phyloP scores from a whole-genome alignment of 208 protist genomes.

The Entamoeba dispar region DNA sequence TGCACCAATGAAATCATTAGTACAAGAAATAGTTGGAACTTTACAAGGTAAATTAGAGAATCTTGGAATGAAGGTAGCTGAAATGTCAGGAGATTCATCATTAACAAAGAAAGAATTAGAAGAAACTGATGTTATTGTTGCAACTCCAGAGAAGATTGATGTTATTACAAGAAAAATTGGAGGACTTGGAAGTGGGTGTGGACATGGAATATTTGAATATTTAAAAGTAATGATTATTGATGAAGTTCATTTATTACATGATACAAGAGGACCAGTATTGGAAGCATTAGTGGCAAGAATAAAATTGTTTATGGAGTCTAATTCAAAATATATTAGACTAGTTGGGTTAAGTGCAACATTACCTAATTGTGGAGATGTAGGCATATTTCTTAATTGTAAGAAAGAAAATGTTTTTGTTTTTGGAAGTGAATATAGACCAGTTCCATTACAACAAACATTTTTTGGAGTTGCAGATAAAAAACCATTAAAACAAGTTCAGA shows the following conservation, averaged over 20 bases:
- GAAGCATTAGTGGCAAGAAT: slow-evolving; percentile 89
- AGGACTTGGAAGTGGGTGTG: slow-evolving; percentile 32
- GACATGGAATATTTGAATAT: slow-evolving; percentile 19
- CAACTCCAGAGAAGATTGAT: slow-evolving; percentile 99
- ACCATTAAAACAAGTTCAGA: slow-evolving; percentile 51
- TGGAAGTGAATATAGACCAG: slow-evolving; percentile 62
- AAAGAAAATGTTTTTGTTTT: slow-evolving; percentile 49
- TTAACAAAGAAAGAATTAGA: slow-evolving; percentile 77
- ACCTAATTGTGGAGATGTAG: slow-evolving; percentile 95
- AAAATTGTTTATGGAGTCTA: slow-evolving; percentile 46
- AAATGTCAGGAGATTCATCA: slow-evolving; percentile 61
- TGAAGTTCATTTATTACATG: slow-evolving; percentile 95
- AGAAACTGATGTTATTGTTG: slow-evolving; percentile 86
- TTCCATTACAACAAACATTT: slow-evolving; percentile 86
- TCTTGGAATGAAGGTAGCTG: slow-evolving; percentile 37
- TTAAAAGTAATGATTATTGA: slow-evolving; percentile 76
- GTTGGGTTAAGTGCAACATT: slow-evolving; percentile 96
- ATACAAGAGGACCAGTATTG: slow-evolving; percentile 87
- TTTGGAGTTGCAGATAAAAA: slow-evolving; percentile 79
- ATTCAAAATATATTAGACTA: slow-evolving; percentile 59
- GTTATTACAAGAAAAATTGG: slow-evolving; percentile 94
- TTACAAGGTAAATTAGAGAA: not conserved
- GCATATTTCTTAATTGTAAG: slow-evolving; percentile 79
- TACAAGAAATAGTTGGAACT: slow-evolving; percentile 89
- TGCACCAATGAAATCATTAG: slow-evolving; percentile 98